A percentile compares a stretch with the other conserved stretches of the same genome.
These are phyloP conservation scores for Exobasidium cylindrosporum DNA, from an alignment of 1,284 basidiomycete genomes.

Conservation along the genomic window DNA sequence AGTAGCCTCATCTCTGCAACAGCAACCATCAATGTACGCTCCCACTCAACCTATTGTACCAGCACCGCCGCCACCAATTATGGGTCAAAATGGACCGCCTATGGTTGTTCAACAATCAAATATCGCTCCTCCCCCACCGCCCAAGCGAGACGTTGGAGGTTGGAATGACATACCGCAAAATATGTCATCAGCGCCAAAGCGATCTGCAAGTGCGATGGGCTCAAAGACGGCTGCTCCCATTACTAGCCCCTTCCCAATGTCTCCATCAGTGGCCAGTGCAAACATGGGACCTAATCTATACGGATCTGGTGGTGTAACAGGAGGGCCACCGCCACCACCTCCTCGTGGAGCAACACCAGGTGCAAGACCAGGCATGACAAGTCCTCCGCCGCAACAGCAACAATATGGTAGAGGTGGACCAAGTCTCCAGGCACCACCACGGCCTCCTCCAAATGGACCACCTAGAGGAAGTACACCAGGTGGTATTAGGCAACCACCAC, in stretches of 20 bases:
- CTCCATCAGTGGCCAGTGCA: slow-evolving; percentile 34
- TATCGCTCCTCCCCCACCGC: slow-evolving; percentile 57
- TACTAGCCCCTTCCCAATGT: slow-evolving; percentile 83
- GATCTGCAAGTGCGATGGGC: slow-evolving; percentile 38
- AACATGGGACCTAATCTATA: slow-evolving; percentile 27
- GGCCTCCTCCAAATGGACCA: slow-evolving; percentile 20
- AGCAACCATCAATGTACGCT: slow-evolving; percentile 31
- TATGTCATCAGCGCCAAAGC: slow-evolving; percentile 46
- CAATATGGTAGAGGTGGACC: slow-evolving; percentile 15
- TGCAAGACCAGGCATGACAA: slow-evolving; percentile 55
- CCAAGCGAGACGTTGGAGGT: slow-evolving; percentile 68
- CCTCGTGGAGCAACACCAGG: slow-evolving; percentile 46
- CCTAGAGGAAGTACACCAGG: slow-evolving; percentile 16
- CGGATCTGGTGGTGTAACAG: slow-evolving; percentile 20
- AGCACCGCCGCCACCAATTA: slow-evolving; percentile 53
- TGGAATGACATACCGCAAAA: slow-evolving; percentile 83
- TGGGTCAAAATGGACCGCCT: not conserved
- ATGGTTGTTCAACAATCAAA: slow-evolving; percentile 9
- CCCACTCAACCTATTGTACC: slow-evolving; percentile 43
- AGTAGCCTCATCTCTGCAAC: too few relatives aligned
- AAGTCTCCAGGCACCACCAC: slow-evolving; percentile 15
- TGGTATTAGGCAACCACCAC: slow-evolving; percentile 22
- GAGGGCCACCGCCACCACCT: slow-evolving; percentile 35
- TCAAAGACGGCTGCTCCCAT: slow-evolving; percentile 59
- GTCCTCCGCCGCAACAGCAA: slow-evolving; percentile 27